Conservation (phyloP, 805 yeast species). For the Zygosaccharomyces lentus region DNA sequence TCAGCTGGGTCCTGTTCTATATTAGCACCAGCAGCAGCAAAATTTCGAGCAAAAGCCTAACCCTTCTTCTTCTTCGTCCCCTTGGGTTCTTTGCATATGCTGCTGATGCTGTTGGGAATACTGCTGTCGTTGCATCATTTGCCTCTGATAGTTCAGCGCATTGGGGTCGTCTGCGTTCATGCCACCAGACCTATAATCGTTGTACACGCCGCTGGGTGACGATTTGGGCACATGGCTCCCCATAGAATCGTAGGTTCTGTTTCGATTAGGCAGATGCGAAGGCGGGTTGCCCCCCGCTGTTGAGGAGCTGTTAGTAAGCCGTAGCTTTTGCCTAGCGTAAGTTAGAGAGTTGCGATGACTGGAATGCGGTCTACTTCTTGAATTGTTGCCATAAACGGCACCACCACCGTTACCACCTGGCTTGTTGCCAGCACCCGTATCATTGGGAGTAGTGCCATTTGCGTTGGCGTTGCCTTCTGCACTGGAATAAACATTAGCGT, state of each 20-base stretch:
- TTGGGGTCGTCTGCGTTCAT: conserved; percentile 8
- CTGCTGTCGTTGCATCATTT: conserved; percentile 12
- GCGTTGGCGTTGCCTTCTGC: conserved; percentile 3
- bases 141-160: conserved; percentile 12
- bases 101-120: conserved; percentile 7
- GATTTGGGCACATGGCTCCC: conserved; percentile 19
- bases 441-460: conserved; percentile 1
- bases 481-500: conserved; percentile 14
- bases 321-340: conserved; percentile 13
- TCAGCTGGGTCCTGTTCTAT: conserved; percentile 3
- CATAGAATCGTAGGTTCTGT: conserved; percentile 28
- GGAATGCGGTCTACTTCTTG: conserved; percentile 12
- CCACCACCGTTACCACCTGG: background rate
- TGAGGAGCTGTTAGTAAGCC: conserved; percentile 8
- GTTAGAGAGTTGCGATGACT: conserved; percentile 13
- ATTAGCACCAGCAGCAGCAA: conserved; percentile 24
- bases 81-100: conserved; percentile 9
- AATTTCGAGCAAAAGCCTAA: conserved; percentile 20
- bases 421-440: background rate
- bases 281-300: conserved; percentile 6
- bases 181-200: conserved; percentile 9
- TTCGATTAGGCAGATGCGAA: conserved; percentile 9
- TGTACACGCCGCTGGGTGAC: conserved; percentile 7
- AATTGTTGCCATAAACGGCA: background rate
- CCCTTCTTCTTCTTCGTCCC: conserved; percentile 7